Evolutionary conservation across 2,329 filamentous ascomycete species (phyloP).

Genomic region (Diatrype stigma): DNA sequence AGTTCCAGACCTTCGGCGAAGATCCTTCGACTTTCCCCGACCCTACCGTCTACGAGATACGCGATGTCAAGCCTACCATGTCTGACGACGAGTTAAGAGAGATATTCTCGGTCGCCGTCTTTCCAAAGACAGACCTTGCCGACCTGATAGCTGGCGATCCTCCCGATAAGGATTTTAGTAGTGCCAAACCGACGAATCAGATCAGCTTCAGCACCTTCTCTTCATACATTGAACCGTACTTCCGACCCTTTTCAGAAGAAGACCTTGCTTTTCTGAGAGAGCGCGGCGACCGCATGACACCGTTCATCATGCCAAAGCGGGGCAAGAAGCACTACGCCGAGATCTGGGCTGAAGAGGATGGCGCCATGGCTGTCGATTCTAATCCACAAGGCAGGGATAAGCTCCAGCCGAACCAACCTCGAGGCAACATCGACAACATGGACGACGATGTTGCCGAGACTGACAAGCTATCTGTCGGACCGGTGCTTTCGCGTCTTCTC

Average conservation of each 20-base stretch:
- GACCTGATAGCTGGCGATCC: slow-evolving; percentile 85
- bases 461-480: slow-evolving; percentile 83
- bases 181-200: slow-evolving; percentile 87
- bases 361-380: slow-evolving; percentile 68
- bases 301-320: slow-evolving; percentile 81
- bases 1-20: slow-evolving; percentile 85
- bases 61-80: slow-evolving; percentile 69
- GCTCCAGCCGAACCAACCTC: slow-evolving; percentile 73
- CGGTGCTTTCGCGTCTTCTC: slow-evolving; percentile 76
- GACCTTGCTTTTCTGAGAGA: slow-evolving; percentile 91
- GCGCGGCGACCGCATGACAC: slow-evolving; percentile 75
- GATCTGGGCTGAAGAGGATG: slow-evolving; percentile 92
- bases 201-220: slow-evolving; percentile 91
- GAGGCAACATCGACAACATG: slow-evolving; percentile 82
- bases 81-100: slow-evolving; percentile 78
- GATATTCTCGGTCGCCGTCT: slow-evolving; percentile 82
- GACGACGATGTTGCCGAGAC: slow-evolving; percentile 83
- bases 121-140: slow-evolving; percentile 74
- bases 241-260: slow-evolving; percentile 84
- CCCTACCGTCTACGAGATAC: slow-evolving; percentile 91
- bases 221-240: slow-evolving; percentile 88
- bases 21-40: slow-evolving; percentile 90
- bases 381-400: slow-evolving; percentile 59
- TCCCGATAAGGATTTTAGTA: slow-evolving; percentile 94
- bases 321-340: slow-evolving; percentile 85